A percentile compares a stretch with the other conserved stretches of the same genome.
Conservation (phyloP, 2,329 filamentous ascomycete species). For the Cadophora luteo-olivacea region DNA sequence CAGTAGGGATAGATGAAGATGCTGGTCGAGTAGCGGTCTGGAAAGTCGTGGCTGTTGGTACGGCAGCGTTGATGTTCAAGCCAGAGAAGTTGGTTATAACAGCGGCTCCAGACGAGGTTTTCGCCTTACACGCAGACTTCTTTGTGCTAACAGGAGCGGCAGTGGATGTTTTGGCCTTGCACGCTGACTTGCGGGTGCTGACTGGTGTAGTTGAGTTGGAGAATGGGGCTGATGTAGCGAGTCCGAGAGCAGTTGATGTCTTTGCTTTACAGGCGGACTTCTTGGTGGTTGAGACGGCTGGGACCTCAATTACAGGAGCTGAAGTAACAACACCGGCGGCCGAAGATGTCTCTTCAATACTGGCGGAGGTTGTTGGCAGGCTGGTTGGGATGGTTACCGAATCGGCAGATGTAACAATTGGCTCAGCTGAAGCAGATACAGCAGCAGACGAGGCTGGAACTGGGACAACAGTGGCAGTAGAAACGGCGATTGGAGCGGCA, state of each 20-base stretch:
- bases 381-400: not conserved
- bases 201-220: slow-evolving; percentile 9
- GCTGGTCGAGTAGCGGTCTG: not conserved
- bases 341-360: not conserved
- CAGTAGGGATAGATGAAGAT: not conserved
- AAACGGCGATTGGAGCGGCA: not conserved
- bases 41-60: slow-evolving; percentile 8
- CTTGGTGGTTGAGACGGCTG: not conserved
- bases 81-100: not conserved
- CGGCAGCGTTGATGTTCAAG: slow-evolving; percentile 10
- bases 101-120: slow-evolving; percentile 9
- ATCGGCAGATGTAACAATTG: not conserved
- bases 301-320: not conserved
- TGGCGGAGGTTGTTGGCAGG: not conserved
- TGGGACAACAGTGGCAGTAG: not conserved
- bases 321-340: slow-evolving; percentile 5
- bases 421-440: not conserved
- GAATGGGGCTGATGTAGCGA: slow-evolving; percentile 9
- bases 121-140: slow-evolving; percentile 8
- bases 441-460: not conserved
- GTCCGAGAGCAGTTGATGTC: slow-evolving; percentile 1
- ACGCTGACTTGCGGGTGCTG: slow-evolving; percentile 15
- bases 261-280: slow-evolving; percentile 11
- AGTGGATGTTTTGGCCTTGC: slow-evolving; percentile 15
- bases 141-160: not conserved